Percentiles rank a stretch among this genome's conserved stretches.
Conservation (phyloP, 768 basidiomycete genomes). For the Exsudoporus frostii region DNA sequence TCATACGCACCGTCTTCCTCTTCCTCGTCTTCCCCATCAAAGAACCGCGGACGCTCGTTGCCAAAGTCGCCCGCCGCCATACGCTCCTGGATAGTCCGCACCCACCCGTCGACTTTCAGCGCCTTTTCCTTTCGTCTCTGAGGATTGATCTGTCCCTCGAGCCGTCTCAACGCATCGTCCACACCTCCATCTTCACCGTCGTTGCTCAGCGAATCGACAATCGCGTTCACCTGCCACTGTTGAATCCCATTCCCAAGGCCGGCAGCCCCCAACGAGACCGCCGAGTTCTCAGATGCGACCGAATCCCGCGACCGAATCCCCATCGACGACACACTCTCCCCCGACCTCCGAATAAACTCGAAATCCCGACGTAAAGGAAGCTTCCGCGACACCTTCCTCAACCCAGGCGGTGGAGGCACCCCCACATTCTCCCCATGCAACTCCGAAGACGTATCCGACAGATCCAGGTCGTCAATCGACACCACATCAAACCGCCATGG, state of each 20-base stretch:
- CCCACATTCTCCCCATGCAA: slow-evolving; percentile 32
- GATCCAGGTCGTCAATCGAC: slow-evolving; percentile 74
- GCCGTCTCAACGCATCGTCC: slow-evolving; percentile 71
- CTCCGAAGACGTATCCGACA: slow-evolving; percentile 75
- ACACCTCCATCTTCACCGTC: slow-evolving; percentile 77
- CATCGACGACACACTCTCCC: slow-evolving; percentile 75
- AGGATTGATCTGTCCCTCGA: slow-evolving; percentile 85
- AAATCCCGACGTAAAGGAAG: slow-evolving; percentile 77
- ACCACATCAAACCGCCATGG: slow-evolving; percentile 69
- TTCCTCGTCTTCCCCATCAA: slow-evolving; percentile 42
- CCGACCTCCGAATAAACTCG: slow-evolving; percentile 72
- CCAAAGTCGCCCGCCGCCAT: slow-evolving; percentile 62
- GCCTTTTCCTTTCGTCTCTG: slow-evolving; percentile 66
- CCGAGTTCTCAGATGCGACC: slow-evolving; percentile 44
- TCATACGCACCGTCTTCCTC: slow-evolving; percentile 34
- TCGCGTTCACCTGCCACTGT: slow-evolving; percentile 81
- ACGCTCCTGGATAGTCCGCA: slow-evolving; percentile 66
- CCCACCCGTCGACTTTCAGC: slow-evolving; percentile 80
- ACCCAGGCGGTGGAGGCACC: slow-evolving; percentile 47
- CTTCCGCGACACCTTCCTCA: slow-evolving; percentile 52
- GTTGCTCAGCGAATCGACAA: slow-evolving; percentile 71
- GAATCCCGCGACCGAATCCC: slow-evolving; percentile 65
- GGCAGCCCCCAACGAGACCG: slow-evolving; percentile 37
- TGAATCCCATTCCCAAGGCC: slow-evolving; percentile 45
- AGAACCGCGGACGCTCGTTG: slow-evolving; percentile 57